Evolutionary conservation across 805 yeast species (phyloP).

Genomic region (Metschnikowia bowlesiae): DNA sequence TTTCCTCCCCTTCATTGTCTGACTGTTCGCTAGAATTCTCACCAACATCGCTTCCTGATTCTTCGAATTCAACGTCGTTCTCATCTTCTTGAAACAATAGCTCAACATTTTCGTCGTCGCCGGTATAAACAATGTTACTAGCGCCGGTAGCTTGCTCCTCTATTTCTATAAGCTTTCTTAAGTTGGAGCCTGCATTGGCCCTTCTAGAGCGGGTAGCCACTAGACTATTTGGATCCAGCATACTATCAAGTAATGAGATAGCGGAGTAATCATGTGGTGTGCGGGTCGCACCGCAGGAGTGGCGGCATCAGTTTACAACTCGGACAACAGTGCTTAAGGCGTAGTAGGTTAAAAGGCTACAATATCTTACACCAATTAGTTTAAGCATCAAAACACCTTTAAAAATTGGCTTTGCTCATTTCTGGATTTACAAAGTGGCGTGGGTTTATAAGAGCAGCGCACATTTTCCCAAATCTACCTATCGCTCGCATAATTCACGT

Average conservation of each 20-base stretch:
- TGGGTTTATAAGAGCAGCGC: not conserved
- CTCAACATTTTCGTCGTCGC: slow-evolving; percentile 75
- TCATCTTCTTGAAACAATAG: slow-evolving; percentile 59
- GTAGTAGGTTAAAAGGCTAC: no score
- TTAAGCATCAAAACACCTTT: no score
- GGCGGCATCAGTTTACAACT: no score
- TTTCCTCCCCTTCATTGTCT: slow-evolving; percentile 21
- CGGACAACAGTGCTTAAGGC: no score
- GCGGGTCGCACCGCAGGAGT: slow-evolving; percentile 2
- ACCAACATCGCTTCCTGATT: slow-evolving; percentile 16
- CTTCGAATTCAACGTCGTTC: slow-evolving; percentile 25
- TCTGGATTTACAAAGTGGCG: no score
- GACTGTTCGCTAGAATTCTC: slow-evolving; percentile 24
- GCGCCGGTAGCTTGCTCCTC: slow-evolving; percentile 49
- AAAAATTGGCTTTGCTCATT: no score
- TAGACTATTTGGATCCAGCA: slow-evolving; percentile 42
- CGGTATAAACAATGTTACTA: slow-evolving; percentile 28
- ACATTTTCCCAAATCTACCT: not conserved
- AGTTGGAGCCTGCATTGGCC: slow-evolving; percentile 84
- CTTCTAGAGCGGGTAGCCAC: slow-evolving; percentile 75
- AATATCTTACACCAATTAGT: no score
- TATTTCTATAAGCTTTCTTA: slow-evolving; percentile 66
- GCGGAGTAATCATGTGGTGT: not conserved
- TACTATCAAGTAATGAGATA: not conserved
- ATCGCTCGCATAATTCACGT: not conserved